Evolutionary conservation across 129 eudicot genomes (phyloP).

Genomic region (Escallonia herrerae): DNA sequence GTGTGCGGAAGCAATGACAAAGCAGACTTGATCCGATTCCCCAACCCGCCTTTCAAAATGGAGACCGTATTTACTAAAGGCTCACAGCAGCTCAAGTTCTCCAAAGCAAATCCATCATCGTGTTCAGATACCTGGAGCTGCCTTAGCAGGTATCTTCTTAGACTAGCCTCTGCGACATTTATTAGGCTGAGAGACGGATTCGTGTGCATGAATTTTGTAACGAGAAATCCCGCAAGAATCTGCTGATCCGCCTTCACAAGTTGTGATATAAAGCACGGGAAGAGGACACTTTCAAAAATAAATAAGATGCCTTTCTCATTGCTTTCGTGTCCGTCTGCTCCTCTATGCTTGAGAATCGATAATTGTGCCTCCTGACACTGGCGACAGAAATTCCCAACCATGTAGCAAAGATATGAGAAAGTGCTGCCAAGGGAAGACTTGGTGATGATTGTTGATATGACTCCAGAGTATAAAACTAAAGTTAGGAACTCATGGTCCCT

Average conservation of each 20-base stretch:
- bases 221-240: constrained; percentile 78
- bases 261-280: constrained; percentile 72
- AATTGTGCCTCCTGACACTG: constrained; percentile 48
- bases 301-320: constrained; percentile 20
- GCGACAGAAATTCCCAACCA: constrained; percentile 67
- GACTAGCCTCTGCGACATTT: constrained; percentile 73
- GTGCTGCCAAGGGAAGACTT: constrained; percentile 46
- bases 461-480: constrained; percentile 63
- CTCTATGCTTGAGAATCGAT: constrained; percentile 10
- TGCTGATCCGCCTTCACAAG: constrained; percentile 78
- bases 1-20: constrained; percentile 28
- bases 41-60: constrained; percentile 38
- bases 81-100: constrained; percentile 23
- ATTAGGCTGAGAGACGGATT: constrained; percentile 63
- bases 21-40: constrained; percentile 42
- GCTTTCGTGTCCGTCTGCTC: constrained; percentile 5
- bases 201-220: constrained; percentile 69
- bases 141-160: constrained; percentile 46
- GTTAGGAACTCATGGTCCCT: constrained; percentile 45
- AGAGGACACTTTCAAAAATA: constrained; percentile 38
- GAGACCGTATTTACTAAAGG: constrained; percentile 38
- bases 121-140: constrained; percentile 28
- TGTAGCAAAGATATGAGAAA: constrained; percentile 58
- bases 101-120: constrained; percentile 9
- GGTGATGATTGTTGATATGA: constrained; percentile 43